phyloP scores from a whole-genome alignment of 306 rosid species.

The Rosa multiflora region DNA sequence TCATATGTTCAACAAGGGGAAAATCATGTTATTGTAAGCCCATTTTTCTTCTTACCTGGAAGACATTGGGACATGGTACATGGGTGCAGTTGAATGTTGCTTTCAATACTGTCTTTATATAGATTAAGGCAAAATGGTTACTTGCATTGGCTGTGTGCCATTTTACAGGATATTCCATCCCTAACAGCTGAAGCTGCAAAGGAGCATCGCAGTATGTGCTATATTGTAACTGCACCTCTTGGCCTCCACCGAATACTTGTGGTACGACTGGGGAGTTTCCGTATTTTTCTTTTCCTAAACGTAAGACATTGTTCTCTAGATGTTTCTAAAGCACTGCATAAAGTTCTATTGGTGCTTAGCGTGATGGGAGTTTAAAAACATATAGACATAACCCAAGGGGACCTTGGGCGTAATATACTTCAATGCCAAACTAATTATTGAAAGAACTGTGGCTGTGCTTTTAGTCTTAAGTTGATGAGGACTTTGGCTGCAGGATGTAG shows the following conservation, averaged over 20 bases:
- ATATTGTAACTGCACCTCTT: constrained; percentile 80
- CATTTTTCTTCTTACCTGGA: constrained; percentile 91
- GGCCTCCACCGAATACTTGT: constrained; percentile 81
- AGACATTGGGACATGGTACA: constrained; percentile 86
- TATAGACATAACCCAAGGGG: too few species aligned
- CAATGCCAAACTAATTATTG: not conserved
- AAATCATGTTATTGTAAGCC: constrained; percentile 65
- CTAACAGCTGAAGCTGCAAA: constrained; percentile 87
- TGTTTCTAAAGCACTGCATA: constrained; percentile 1
- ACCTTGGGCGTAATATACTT: too few species aligned
- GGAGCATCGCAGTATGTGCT: constrained; percentile 68
- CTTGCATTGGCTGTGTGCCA: too few species aligned
- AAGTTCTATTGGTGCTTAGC: constrained; percentile 8
- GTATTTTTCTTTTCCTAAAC: not conserved
- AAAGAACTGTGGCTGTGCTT: not conserved
- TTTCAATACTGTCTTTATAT: too few species aligned
- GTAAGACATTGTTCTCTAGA: not conserved
- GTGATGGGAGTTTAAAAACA: too few species aligned
- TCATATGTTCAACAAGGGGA: constrained; percentile 71
- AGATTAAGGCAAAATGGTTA: not conserved
- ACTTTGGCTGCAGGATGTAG: constrained; percentile 67
- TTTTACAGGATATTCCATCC: constrained; percentile 81
- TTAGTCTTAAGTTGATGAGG: constrained; percentile 26
- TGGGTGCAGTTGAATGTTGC: not conserved
- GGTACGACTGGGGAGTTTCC: constrained; percentile 44